Evolutionary conservation across 768 basidiomycete species (phyloP).

Genomic region (Psilocybe tampanensis): DNA sequence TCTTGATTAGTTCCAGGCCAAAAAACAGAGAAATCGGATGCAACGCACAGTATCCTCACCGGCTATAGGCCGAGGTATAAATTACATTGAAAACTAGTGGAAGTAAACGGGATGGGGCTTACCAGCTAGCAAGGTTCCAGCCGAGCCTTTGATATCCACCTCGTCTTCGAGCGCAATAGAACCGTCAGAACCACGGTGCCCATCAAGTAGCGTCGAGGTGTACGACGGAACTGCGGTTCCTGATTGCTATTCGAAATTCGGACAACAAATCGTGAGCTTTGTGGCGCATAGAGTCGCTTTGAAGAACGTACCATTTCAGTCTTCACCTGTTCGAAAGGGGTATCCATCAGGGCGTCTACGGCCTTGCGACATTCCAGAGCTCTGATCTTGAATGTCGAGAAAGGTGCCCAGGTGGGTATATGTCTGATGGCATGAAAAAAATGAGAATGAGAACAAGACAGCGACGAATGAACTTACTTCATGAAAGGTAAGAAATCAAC

Average conservation of each 20-base stretch:
- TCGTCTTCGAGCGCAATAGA: slow-evolving; percentile 43
- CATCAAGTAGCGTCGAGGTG: slow-evolving; percentile 45
- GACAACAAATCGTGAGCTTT: slow-evolving; percentile 11
- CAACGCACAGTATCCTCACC: slow-evolving; percentile 32
- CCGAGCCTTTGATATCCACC: slow-evolving; percentile 58
- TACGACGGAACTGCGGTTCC: slow-evolving; percentile 47
- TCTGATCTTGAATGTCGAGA: slow-evolving; percentile 46
- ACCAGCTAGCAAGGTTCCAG: slow-evolving; percentile 55
- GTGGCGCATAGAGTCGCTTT: slow-evolving; percentile 15
- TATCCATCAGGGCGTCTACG: slow-evolving; percentile 49
- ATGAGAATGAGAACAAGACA: background rate
- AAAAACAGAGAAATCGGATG: background rate
- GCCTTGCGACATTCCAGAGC: slow-evolving; percentile 43
- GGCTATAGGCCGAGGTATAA: slow-evolving; percentile 17
- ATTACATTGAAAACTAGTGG: slow-evolving; percentile 10
- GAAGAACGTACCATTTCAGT: slow-evolving; percentile 42
- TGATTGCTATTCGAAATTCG: slow-evolving; percentile 33
- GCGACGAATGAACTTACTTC: slow-evolving; percentile 28
- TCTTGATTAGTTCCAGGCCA: background rate
- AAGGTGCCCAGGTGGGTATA: slow-evolving; percentile 53
- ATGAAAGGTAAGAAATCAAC: slow-evolving; percentile 53
- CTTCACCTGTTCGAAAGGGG: slow-evolving; percentile 54
- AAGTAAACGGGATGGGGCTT: slow-evolving; percentile 11
- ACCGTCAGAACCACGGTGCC: slow-evolving; percentile 36
- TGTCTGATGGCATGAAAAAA: slow-evolving; percentile 30